These are phyloP conservation scores for Nepenthes alata DNA, from an alignment of 179 eudicot genomes.

Conservation along the genomic window DNA sequence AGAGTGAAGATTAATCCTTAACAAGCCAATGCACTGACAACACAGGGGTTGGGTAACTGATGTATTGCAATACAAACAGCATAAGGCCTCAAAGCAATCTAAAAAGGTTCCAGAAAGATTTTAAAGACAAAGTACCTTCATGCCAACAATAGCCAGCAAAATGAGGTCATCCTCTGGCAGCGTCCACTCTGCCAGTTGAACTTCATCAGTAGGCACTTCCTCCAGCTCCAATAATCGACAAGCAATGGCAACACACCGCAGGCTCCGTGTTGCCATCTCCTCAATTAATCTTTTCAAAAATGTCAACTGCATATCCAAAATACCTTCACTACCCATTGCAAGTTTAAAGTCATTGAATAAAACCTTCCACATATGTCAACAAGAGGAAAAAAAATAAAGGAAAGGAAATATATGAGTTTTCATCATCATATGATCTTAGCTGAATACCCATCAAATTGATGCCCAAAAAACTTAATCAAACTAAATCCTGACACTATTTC, in stretches of 20 bases:
- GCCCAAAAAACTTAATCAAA: too few relatives aligned
- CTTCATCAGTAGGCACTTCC: slow-evolving; percentile 60
- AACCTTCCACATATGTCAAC: background rate
- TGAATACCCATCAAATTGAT: too few relatives aligned
- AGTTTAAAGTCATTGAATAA: background rate
- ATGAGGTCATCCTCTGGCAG: slow-evolving; percentile 66
- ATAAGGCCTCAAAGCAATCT: background rate
- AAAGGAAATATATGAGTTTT: too few relatives aligned
- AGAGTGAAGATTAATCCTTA: too few relatives aligned
- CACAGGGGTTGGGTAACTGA: background rate
- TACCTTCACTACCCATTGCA: too few relatives aligned
- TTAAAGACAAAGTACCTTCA: slow-evolving; percentile 43
- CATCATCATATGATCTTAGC: too few relatives aligned
- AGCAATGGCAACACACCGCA: slow-evolving; percentile 86
- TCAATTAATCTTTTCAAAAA: slow-evolving; percentile 49
- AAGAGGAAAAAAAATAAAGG: too few relatives aligned
- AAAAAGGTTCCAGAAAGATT: background rate
- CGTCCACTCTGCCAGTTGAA: slow-evolving; percentile 47
- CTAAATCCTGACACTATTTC: too few relatives aligned
- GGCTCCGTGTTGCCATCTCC: slow-evolving; percentile 70
- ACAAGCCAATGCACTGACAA: background rate
- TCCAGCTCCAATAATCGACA: slow-evolving; percentile 33
- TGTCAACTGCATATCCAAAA: slow-evolving; percentile 23
- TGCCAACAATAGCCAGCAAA: slow-evolving; percentile 79
- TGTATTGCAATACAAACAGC: background rate